A percentile compares a stretch with the other conserved stretches of the same genome.
Evolutionary conservation across 1,284 basidiomycete genomes (phyloP).

Genomic region (Hymenochaete sp.): DNA sequence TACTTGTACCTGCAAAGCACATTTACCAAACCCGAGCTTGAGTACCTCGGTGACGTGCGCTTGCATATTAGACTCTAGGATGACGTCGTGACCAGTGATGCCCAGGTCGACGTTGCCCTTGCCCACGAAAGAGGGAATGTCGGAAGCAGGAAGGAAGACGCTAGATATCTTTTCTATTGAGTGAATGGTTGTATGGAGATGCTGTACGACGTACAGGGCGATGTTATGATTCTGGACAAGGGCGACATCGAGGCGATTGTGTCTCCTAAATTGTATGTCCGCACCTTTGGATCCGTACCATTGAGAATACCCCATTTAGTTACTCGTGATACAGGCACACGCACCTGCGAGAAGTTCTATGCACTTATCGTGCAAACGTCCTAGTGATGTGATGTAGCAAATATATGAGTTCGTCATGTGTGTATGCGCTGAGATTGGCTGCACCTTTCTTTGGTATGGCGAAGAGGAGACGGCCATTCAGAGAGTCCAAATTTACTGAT

Average conservation of each 20-base stretch:
- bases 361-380: conserved; percentile 90
- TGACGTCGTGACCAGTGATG: conserved; percentile 95
- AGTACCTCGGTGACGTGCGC: conserved; percentile 73
- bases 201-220: conserved; percentile 58
- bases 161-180: conserved; percentile 36
- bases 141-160: conserved; percentile 93
- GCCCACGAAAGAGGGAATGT: conserved; percentile 98
- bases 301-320: conserved; percentile 1
- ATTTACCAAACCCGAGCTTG: conserved; percentile 90
- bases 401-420: neutral
- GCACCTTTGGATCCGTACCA: conserved; percentile 53
- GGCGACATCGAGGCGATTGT: conserved; percentile 85
- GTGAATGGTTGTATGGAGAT: conserved; percentile 6
- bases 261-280: conserved; percentile 92
- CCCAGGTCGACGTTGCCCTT: conserved; percentile 93
- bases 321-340: conserved; percentile 16
- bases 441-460: conserved; percentile 97
- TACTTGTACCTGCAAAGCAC: conserved; percentile 90
- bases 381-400: conserved; percentile 32
- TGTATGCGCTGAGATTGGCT: conserved; percentile 12
- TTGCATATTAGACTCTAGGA: conserved; percentile 82
- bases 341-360: conserved; percentile 74
- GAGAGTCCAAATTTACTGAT: conserved; percentile 30
- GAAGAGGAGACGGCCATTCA: conserved; percentile 75
- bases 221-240: conserved; percentile 90